Base-by-base conservation (phyloP, 1,284 basidiomycete species). In the Volvariella surrecta region DNA sequence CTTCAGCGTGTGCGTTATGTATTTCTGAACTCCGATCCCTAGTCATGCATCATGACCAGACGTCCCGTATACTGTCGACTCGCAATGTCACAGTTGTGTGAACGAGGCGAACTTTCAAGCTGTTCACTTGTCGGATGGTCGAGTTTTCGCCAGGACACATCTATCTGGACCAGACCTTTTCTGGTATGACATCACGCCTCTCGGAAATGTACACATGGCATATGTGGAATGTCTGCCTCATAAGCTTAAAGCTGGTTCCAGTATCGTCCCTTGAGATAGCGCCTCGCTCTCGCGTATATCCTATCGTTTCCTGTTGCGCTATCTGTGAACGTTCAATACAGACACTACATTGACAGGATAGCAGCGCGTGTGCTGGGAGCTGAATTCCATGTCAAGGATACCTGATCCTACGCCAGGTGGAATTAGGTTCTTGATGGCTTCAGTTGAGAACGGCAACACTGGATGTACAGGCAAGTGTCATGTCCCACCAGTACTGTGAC, bases 321-420 rank as follows among this genome's bases (percentile, higher is more conserved):
- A 6, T 48, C 50, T 1, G 32, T 54, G 2, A 50, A 50, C 9
- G 37, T 63, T 1, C 18, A 50, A 2, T 59, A 50, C 34, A 32
- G 43, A 16, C 50, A 59, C 1, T 48, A 55, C 16, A 48, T 42
- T 15, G 44, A 62, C 6, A 48, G 48, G 11, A 50, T 53, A 10
- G 50, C 54, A 21, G 65, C 67, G 3, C 53, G 56, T 3, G 49
- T 50, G 10, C 48, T 42, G 4, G 66, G 65, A 2, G 66, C 68
- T 8, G 53, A 59, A 3, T n/a, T 42, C 61, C 1, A 51, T 59
- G 0, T 61, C 60, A 0, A 42, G 34, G 9, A 45, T 62, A 16
- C 42, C 54, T 2, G 58, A 56, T 21, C 58, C 43, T 8, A 59
- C 50, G 46, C 64, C 61, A 1, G 62, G 59, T 4, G 55, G 54